phyloP scores from a whole-genome alignment of 202 grass and related monocot genomes.

The Schoenoplectus tabernaemontani region DNA sequence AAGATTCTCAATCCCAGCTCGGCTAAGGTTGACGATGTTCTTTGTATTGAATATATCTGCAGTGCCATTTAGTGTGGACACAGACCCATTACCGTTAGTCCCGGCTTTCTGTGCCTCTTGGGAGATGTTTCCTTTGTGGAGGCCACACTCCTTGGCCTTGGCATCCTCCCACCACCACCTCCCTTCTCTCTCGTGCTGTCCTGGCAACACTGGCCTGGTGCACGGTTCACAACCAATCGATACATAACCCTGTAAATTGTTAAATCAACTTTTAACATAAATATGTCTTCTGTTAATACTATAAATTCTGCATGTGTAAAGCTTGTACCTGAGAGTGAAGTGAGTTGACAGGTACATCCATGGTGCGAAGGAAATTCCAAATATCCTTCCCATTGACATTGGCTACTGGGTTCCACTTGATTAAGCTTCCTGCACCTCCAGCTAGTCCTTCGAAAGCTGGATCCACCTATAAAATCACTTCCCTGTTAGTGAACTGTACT shows the following conservation, averaged over 20 bases:
- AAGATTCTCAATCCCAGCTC: slow-evolving; percentile 70
- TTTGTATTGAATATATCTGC: slow-evolving; percentile 80
- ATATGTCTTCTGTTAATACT: neutral
- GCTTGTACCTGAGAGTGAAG: slow-evolving; percentile 62
- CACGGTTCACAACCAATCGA: slow-evolving; percentile 96
- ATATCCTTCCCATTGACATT: slow-evolving; percentile 80
- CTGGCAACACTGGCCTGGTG: slow-evolving; percentile 81
- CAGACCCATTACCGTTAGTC: slow-evolving; percentile 31
- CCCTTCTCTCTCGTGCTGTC: slow-evolving; percentile 91
- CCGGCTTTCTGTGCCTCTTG: slow-evolving; percentile 32
- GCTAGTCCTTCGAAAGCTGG: slow-evolving; percentile 66
- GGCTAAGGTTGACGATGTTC: slow-evolving; percentile 54
- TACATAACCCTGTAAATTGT: slow-evolving; percentile 58
- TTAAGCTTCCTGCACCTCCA: slow-evolving; percentile 65
- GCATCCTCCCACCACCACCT: slow-evolving; percentile 99
- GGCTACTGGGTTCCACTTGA: slow-evolving; percentile 95
- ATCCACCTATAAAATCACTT: slow-evolving; percentile 49
- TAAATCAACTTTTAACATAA: neutral
- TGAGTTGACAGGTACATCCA: slow-evolving; percentile 86
- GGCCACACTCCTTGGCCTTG: slow-evolving; percentile 91
- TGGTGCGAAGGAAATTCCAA: slow-evolving; percentile 88
- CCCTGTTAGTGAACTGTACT: neutral
- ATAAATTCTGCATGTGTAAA: neutral
- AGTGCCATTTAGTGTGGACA: slow-evolving; percentile 21
- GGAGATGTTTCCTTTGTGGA: slow-evolving; percentile 89